Percentiles rank a stretch among this genome's conserved stretches.
Evolutionary conservation across 2,329 filamentous ascomycete species (phyloP).

Genomic region (Ambrosiella beaveri): DNA sequence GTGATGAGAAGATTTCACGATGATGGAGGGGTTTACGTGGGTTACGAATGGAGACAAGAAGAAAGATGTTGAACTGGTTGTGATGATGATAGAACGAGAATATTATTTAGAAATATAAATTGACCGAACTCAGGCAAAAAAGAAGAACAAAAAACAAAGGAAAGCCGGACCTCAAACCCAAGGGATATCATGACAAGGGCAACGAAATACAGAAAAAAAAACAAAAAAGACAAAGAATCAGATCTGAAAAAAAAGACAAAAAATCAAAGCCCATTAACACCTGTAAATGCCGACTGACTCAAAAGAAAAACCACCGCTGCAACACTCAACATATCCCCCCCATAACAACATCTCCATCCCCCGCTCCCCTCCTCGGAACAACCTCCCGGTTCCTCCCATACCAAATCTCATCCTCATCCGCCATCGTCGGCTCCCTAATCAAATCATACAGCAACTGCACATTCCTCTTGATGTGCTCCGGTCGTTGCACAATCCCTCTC

Average conservation of each 20-base stretch:
- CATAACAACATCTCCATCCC: constrained; percentile 23
- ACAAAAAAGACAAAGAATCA: neutral
- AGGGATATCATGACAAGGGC: neutral
- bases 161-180: neutral
- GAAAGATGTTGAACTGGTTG: no score
- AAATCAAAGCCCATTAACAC: neutral
- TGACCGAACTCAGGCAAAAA: neutral
- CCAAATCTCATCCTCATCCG: constrained; percentile 45
- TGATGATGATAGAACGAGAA: no score
- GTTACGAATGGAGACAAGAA: no score
- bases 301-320: neutral
- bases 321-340: neutral
- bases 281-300: constrained; percentile 1
- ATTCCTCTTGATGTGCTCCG: constrained; percentile 46
- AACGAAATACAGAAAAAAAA: constrained; percentile 1
- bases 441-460: constrained; percentile 44
- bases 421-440: constrained; percentile 43
- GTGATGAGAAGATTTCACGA: no score
- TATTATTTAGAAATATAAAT: neutral
- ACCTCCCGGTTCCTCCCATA: constrained; percentile 31
- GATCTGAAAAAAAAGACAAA: constrained; percentile 3
- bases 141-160: neutral
- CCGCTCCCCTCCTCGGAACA: constrained; percentile 31
- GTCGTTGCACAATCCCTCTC: constrained; percentile 37
- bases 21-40: no score